Evolutionary conservation across 352 stramenopile genomes (phyloP).

Genomic region (Thraustochytrium striatum): DNA sequence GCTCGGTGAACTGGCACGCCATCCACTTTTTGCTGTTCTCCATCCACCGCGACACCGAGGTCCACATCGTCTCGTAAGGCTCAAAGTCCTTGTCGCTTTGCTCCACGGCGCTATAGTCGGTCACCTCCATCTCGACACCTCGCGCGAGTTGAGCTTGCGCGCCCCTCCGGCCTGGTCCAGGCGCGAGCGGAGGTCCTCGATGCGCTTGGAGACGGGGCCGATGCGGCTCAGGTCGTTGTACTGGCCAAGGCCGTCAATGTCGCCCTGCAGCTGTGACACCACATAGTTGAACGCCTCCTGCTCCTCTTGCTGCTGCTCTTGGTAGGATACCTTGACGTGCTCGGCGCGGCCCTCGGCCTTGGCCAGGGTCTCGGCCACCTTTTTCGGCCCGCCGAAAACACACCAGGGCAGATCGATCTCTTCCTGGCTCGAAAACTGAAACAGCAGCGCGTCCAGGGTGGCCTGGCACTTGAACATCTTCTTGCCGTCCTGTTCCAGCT

Average conservation of each 20-base stretch:
- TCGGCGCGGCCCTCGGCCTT: constrained; percentile 70
- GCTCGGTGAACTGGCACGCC: constrained; percentile 75
- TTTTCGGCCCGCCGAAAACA: constrained; percentile 74
- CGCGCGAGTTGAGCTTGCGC: constrained; percentile 81
- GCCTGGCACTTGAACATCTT: constrained; percentile 72
- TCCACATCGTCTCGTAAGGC: constrained; percentile 87
- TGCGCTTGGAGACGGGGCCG: constrained; percentile 60
- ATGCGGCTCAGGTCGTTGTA: constrained; percentile 69
- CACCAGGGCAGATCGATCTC: constrained; percentile 83
- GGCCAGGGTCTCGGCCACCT: constrained; percentile 76
- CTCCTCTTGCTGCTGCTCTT: constrained; percentile 82
- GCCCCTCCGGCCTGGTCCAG: constrained; percentile 78
- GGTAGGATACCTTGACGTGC: constrained; percentile 74
- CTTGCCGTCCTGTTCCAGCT: constrained; percentile 61
- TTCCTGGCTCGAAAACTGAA: constrained; percentile 70
- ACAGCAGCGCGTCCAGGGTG: constrained; percentile 72
- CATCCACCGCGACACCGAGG: constrained; percentile 81
- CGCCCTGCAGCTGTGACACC: constrained; percentile 72
- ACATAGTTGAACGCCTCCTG: constrained; percentile 81
- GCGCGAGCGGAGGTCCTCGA: constrained; percentile 74
- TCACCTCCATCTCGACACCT: constrained; percentile 74
- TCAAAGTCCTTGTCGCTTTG: constrained; percentile 85
- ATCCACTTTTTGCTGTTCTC: constrained; percentile 85
- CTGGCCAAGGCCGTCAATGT: constrained; percentile 75
- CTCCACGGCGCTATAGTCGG: constrained; percentile 80